Percentiles rank a stretch among this genome's conserved stretches.
Conservation (phyloP, 768 basidiomycete species). For the Tricholoma terreum region DNA sequence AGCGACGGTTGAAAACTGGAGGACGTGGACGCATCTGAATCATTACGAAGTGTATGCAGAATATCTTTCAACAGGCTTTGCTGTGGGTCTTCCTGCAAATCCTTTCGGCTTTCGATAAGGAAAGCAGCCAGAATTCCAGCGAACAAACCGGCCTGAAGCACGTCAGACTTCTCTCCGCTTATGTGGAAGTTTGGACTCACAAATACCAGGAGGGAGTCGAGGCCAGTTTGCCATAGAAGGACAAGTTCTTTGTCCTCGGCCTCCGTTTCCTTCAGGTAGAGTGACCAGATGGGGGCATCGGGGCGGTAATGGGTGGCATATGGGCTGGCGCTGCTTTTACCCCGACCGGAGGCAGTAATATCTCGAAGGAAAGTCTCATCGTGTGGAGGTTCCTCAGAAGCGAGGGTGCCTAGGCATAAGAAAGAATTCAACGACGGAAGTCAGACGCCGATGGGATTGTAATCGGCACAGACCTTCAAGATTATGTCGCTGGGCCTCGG, state of each 20-base stretch:
- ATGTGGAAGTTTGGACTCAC: background rate
- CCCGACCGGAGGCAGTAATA: too few relatives aligned
- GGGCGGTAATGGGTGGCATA: background rate
- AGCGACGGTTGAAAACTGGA: background rate
- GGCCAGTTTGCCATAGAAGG: background rate
- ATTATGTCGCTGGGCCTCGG: background rate
- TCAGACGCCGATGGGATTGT: too few relatives aligned
- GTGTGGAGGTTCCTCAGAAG: too few relatives aligned
- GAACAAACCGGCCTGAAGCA: conserved; percentile 1
- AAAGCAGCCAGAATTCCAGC: conserved; percentile 1
- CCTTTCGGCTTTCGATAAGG: background rate
- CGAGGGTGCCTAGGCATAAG: background rate
- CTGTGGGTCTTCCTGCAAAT: background rate
- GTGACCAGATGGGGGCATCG: background rate
- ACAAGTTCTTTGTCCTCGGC: background rate
- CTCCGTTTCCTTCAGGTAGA: background rate
- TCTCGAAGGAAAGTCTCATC: too few relatives aligned
- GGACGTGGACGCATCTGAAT: background rate
- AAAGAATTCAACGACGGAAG: background rate
- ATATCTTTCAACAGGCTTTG: background rate
- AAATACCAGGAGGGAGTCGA: background rate
- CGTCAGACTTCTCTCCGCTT: too few relatives aligned
- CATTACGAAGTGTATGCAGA: background rate
- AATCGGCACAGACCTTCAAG: background rate
- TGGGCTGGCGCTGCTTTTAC: background rate